These are phyloP conservation scores for Plectranthus barbatus DNA, from an alignment of 257 asterid species.

Conservation along the genomic window DNA sequence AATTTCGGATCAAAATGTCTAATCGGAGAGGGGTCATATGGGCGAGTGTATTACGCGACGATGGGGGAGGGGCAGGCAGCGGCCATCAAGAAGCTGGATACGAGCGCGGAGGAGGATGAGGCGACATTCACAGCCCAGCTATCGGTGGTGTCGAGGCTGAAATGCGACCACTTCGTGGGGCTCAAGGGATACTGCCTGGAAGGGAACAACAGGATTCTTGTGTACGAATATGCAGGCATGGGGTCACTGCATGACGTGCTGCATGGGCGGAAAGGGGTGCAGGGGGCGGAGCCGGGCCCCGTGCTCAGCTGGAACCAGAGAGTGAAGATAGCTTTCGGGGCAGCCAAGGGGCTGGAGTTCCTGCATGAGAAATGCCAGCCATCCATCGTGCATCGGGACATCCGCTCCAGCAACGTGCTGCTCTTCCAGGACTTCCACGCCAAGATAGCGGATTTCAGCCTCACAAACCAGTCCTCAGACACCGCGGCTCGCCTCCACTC, in stretches of 20 bases:
- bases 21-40: conserved; percentile 80
- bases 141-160: conserved; percentile 74
- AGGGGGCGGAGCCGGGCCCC: conserved; percentile 94
- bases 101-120: conserved; percentile 40
- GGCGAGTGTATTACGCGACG: conserved; percentile 55
- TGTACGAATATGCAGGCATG: conserved; percentile 63
- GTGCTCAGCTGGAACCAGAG: conserved; percentile 76
- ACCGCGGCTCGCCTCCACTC: conserved; percentile 94
- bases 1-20: conserved; percentile 56
- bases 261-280: conserved; percentile 90
- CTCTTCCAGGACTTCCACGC: conserved; percentile 73
- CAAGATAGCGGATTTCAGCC: conserved; percentile 73
- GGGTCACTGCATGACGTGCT: conserved; percentile 84
- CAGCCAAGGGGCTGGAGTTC: conserved; percentile 83
- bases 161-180: conserved; percentile 57
- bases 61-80: conserved; percentile 42
- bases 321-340: conserved; percentile 83
- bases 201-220: conserved; percentile 49
- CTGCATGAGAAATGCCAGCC: conserved; percentile 93
- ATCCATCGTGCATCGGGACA: conserved; percentile 75
- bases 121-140: conserved; percentile 68
- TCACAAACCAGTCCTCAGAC: conserved; percentile 81
- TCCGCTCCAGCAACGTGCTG: conserved; percentile 87
- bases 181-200: conserved; percentile 80
- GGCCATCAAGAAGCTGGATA: conserved; percentile 73